Evolutionary conservation across 2,329 filamentous ascomycete species (phyloP), one percentile per base, ranked within the genome.

Genomic region (Boeremia exigua): DNA sequence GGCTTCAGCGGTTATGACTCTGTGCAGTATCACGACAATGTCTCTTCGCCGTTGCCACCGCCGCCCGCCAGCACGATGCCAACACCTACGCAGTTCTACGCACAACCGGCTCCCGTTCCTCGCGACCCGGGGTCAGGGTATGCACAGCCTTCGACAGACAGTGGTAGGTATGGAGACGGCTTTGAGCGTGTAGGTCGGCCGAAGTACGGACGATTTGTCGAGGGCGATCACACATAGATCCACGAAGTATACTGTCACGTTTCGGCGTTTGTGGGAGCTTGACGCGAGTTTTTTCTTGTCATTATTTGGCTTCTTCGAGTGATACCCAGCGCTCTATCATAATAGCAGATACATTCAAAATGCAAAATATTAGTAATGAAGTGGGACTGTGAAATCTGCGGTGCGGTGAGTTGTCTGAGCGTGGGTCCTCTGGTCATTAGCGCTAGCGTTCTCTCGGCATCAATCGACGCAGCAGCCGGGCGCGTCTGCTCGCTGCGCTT

Each of bases 81-180:
- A 12, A 74, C 72, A 12, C 72, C 72, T 3, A 72, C 72, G 14
- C 72, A 74, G 11, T 75, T 74, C 43, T 75, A 75, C 51, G 67
- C 66, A 4, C 69, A 71, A 48, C 66, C 69, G 17, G 55, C 65
- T 14, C 56, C 59, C 9, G 10, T 39, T 14, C 29, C 29, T 29
- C 33, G 44, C 14, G 23, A 36, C 23, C 29, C 19, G 14, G 29
- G 40, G 12, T 10, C 27, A 14, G 33, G 17, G 9, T 36, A 48
- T 28, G 23, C 33, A 40, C 54, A 44, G 23, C 9, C 36, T 17
- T 9, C 19, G 15, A 29, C 27, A 17, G 33, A 52, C 1, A 19
- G 44, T 14, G 44, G 34, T 15, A 39, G 12, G 8, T 48, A 53
- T 40, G 48, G 33, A 6, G 27, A 33, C 10, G 37, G 33, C 15